phyloP scores from a whole-genome alignment of 2,329 filamentous ascomycete species.

The Cryphonectria naterciae region DNA sequence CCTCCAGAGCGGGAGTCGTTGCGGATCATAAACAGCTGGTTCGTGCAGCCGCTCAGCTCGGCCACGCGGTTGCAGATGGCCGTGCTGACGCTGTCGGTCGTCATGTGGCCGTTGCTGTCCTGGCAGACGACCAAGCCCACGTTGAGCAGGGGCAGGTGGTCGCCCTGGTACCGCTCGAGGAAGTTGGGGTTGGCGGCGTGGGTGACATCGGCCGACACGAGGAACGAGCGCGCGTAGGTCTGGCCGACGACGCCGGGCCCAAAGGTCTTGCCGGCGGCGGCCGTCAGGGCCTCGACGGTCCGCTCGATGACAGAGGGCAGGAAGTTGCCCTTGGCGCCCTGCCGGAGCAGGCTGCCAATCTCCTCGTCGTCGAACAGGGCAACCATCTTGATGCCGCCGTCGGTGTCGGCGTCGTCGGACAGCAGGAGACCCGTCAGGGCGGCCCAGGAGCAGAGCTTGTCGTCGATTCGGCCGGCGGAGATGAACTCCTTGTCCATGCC shows the following conservation, averaged over 20 bases:
- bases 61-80: constrained; percentile 80
- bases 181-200: constrained; percentile 98
- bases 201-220: constrained; percentile 89
- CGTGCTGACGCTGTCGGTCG: constrained; percentile 85
- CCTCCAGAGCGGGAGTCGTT: constrained; percentile 90
- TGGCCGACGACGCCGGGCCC: constrained; percentile 71
- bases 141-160: constrained; percentile 87
- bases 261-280: constrained; percentile 51
- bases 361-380: constrained; percentile 98
- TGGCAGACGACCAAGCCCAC: constrained; percentile 79
- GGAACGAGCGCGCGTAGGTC: constrained; percentile 89
- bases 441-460: constrained; percentile 95
- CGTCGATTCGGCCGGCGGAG: constrained; percentile 92
- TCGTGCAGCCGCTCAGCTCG: constrained; percentile 68
- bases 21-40: constrained; percentile 92
- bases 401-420: constrained; percentile 58
- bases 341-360: constrained; percentile 86
- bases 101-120: constrained; percentile 95
- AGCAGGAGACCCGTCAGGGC: constrained; percentile 83
- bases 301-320: constrained; percentile 80
- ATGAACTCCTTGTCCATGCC: constrained; percentile 93
- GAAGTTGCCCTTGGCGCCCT: constrained; percentile 90
- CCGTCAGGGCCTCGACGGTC: constrained; percentile 69
- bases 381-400: constrained; percentile 82
- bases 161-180: constrained; percentile 76